These are phyloP conservation scores for Phytopythium ostracodes DNA, from an alignment of 352 stramenopile genomes.

Conservation along the genomic window DNA sequence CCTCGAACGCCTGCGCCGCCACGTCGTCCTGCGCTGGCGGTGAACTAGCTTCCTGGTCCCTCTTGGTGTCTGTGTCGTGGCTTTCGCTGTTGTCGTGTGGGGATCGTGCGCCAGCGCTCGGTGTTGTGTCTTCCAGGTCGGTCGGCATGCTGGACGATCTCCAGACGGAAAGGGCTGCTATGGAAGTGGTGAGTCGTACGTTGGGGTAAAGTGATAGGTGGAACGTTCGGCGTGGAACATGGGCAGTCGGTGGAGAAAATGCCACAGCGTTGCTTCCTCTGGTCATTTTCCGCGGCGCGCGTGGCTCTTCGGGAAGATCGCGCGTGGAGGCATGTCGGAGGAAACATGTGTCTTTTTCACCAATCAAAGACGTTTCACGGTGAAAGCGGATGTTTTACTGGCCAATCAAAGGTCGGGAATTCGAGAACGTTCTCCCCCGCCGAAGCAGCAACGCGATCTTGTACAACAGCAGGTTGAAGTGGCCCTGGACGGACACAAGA, in stretches of 20 bases:
- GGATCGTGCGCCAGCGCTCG: not conserved
- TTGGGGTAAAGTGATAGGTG: not conserved
- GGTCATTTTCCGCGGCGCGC: not conserved
- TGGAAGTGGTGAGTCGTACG: too few species aligned
- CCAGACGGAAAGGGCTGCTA: too few species aligned
- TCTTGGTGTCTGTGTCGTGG: not conserved
- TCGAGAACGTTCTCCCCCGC: not conserved
- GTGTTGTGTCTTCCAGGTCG: not conserved
- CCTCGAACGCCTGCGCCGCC: conserved; percentile 33
- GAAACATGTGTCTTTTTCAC: not conserved
- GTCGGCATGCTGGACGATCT: not conserved
- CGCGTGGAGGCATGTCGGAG: not conserved
- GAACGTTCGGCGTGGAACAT: not conserved
- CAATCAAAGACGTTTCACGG: not conserved
- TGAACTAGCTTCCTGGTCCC: not conserved
- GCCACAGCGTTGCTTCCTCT: not conserved
- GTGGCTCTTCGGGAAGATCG: conserved; percentile 2
- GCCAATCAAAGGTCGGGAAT: not conserved
- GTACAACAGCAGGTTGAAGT: not conserved
- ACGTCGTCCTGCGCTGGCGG: not conserved
- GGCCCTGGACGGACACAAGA: not conserved
- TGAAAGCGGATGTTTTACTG: not conserved
- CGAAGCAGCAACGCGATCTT: too few species aligned
- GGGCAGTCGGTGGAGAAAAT: not conserved
- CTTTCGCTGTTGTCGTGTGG: not conserved